Evolutionary conservation across 2,329 filamentous ascomycete species (phyloP).

Genomic region (Fusarium hainanense): DNA sequence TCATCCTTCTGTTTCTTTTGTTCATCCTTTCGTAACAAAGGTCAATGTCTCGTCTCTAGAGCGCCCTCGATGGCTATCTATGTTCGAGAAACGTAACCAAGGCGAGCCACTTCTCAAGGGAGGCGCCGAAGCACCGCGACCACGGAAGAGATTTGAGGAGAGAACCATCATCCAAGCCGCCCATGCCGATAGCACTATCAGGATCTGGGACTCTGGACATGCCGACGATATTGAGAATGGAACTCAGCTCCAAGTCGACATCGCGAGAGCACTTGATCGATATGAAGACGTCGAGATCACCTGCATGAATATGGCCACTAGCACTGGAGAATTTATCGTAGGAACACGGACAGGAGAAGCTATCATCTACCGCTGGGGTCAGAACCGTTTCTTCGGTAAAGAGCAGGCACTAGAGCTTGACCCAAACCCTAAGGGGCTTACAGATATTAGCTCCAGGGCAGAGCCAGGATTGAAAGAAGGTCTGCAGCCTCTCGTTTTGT

Average conservation of each 20-base stretch:
- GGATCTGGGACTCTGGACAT: slow-evolving; percentile 92
- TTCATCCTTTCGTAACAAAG: slow-evolving; percentile 87
- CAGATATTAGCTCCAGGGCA: slow-evolving; percentile 77
- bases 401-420: slow-evolving; percentile 64
- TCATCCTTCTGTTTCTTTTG: slow-evolving; percentile 85
- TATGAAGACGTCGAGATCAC: slow-evolving; percentile 81
- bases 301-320: slow-evolving; percentile 81
- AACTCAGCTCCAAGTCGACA: slow-evolving; percentile 82
- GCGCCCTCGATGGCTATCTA: slow-evolving; percentile 85
- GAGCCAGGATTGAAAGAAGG: slow-evolving; percentile 82
- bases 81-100: slow-evolving; percentile 84
- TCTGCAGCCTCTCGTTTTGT: slow-evolving; percentile 80
- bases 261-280: slow-evolving; percentile 84
- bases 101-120: slow-evolving; percentile 83
- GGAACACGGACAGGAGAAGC: slow-evolving; percentile 87
- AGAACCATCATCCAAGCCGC: slow-evolving; percentile 87
- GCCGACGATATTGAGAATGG: slow-evolving; percentile 94
- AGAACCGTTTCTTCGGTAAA: slow-evolving; percentile 77
- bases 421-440: slow-evolving; percentile 75
- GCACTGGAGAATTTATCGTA: slow-evolving; percentile 84
- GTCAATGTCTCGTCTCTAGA: slow-evolving; percentile 79
- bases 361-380: slow-evolving; percentile 87
- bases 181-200: slow-evolving; percentile 90
- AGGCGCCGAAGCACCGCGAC: slow-evolving; percentile 76
- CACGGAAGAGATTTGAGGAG: slow-evolving; percentile 80